These are phyloP conservation scores for Aspergillus sp. DNA, from an alignment of 2,329 filamentous ascomycete genomes.

Conservation along the genomic window DNA sequence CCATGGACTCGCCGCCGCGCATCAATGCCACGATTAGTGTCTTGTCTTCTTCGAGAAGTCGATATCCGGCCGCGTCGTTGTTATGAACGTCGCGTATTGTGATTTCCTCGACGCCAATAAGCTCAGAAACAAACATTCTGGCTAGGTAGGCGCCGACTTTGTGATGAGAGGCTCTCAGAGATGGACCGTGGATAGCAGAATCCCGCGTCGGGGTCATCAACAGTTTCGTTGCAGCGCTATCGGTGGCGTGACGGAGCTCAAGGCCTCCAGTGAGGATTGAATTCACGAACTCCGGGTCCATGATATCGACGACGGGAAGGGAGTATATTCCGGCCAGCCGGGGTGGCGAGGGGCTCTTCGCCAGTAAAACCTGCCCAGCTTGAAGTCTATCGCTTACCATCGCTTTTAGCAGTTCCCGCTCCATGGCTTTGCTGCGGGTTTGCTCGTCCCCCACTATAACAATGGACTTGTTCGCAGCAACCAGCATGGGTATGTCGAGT, in stretches of 20 bases:
- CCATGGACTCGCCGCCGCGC: slow-evolving; percentile 64
- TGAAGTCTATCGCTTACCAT: slow-evolving; percentile 43
- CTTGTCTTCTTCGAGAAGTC: slow-evolving; percentile 46
- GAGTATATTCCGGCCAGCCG: slow-evolving; percentile 40
- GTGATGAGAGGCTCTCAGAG: slow-evolving; percentile 51
- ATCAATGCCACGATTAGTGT: slow-evolving; percentile 62
- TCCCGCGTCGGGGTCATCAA: slow-evolving; percentile 57
- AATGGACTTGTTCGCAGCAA: slow-evolving; percentile 52
- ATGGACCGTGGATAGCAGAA: slow-evolving; percentile 45
- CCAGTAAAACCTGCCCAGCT: slow-evolving; percentile 51
- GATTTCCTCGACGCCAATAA: slow-evolving; percentile 52
- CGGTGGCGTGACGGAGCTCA: slow-evolving; percentile 46
- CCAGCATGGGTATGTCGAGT: slow-evolving; percentile 59
- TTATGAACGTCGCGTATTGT: slow-evolving; percentile 55
- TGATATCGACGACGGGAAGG: slow-evolving; percentile 45
- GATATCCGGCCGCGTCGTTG: slow-evolving; percentile 44
- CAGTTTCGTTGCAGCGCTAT: slow-evolving; percentile 48
- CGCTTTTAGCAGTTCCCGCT: slow-evolving; percentile 42
- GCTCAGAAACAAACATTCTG: slow-evolving; percentile 43
- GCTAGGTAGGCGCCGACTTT: slow-evolving; percentile 56
- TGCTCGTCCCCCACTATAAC: slow-evolving; percentile 55
- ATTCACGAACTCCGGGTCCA: slow-evolving; percentile 27
- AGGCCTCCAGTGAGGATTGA: slow-evolving; percentile 20
- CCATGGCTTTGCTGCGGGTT: slow-evolving; percentile 55
- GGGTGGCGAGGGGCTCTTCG: slow-evolving; percentile 32